Evolutionary conservation across 371 early-diverging fungal genomes (phyloP).

Genomic region (Mortierella sp.): DNA sequence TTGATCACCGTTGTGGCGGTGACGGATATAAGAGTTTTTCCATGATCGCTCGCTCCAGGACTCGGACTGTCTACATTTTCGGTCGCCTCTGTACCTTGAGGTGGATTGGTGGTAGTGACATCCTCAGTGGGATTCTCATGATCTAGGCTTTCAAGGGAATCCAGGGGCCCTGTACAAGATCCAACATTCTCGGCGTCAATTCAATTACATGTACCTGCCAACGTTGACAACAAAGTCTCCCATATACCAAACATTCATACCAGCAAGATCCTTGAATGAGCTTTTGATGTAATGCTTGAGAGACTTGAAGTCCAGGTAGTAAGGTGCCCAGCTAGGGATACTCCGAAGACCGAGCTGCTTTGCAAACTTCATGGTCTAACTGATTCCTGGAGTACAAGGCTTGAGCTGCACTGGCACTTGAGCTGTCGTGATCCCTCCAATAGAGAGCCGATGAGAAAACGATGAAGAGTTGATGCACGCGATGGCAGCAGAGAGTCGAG

Average conservation of each 20-base stretch:
- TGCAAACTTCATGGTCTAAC: slow-evolving; percentile 66
- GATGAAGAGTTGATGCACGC: neutral
- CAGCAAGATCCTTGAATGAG: slow-evolving; percentile 40
- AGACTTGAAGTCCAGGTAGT: slow-evolving; percentile 67
- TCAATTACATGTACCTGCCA: too few species aligned
- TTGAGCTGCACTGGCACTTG: too few species aligned
- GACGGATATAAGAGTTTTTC: neutral
- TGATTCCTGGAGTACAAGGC: neutral
- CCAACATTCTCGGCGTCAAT: neutral
- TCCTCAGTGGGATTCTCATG: slow-evolving; percentile 14
- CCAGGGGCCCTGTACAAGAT: slow-evolving; percentile 21
- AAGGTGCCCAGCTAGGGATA: slow-evolving; percentile 64
- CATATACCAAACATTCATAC: slow-evolving; percentile 3
- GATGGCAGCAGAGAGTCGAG: neutral
- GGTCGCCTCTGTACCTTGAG: neutral
- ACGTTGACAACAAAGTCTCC: too few species aligned
- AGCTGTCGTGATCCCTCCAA: neutral
- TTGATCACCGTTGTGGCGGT: neutral
- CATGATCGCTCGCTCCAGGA: neutral
- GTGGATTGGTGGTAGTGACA: neutral
- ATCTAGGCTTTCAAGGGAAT: slow-evolving; percentile 39
- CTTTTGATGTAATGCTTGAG: slow-evolving; percentile 61
- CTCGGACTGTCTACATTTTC: slow-evolving; percentile 5
- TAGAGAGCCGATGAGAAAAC: neutral
- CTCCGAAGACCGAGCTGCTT: slow-evolving; percentile 67